Base-by-base conservation (phyloP, 768 basidiomycete genomes). In the Mycena polygramma region DNA sequence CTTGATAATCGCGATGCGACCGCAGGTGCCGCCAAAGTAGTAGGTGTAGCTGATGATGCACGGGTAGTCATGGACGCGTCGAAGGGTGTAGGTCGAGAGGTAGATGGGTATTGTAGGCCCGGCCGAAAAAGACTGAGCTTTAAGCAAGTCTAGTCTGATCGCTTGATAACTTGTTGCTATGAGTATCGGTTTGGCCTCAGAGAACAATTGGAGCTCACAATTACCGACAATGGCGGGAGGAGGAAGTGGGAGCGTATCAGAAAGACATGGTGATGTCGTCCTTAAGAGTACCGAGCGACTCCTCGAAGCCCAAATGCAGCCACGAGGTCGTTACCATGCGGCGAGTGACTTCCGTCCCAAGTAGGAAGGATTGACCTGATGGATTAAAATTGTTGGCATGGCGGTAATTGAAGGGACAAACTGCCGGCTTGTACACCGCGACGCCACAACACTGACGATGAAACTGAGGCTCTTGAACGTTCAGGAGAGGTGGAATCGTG, bases 161-260 rank as follows among this genome's bases (percentile, higher is more conserved):
- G 58, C 45, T 45, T 70, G 53, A 53, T 57, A 69, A 30, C 20
- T 57, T 35, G 69, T 70, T 66, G 69, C 59, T 64, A 70, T 70
- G 62, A 62, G 39, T 52, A 35, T 61, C 39, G 48, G 43, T 30
- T 53, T 45, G 11, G 37, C 45, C 7, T 48, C 41, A 43, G n/a
- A 60, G 45, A 30, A 46, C 7, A 11, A 26, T 66, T 22, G 15
- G 6, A 59, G 39, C 20, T 60, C 58, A 60, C 59, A 35, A 36
- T 60, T 24, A 22, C 30, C 4, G 20, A 35, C 26, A 54, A 30
- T 35, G 41, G 41, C 41, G 41, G 41, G 41, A 41, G 45, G 45
- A 35, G 26, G 53, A 35, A 8, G 36, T 13, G 35, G 59, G 46
- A 60, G 30, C n/a, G 26, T 35, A 60, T 35, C 7, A 60, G 24